Percentiles rank a stretch among this genome's conserved stretches.
Conservation (phyloP, 305 asterid genomes). For the Fraxinus albicans region DNA sequence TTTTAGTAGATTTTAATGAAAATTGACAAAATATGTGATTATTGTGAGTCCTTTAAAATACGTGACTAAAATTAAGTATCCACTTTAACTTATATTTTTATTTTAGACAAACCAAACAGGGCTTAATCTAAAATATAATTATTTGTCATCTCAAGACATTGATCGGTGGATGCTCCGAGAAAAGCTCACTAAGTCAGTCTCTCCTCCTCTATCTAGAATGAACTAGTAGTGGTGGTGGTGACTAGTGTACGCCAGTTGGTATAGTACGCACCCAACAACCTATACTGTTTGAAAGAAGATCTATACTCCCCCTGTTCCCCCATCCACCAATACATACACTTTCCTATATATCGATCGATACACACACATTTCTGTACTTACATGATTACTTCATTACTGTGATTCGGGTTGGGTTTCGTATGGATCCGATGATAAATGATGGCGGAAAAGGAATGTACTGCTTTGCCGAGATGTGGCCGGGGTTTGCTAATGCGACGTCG, state of each 20-base stretch:
- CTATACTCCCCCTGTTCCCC: slow-evolving; percentile 4
- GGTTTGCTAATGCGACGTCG: slow-evolving; percentile 39
- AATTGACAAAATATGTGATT: too few relatives aligned
- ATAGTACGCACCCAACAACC: slow-evolving; percentile 38
- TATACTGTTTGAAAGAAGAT: background rate
- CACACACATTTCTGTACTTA: slow-evolving; percentile 13
- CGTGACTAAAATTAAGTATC: too few relatives aligned
- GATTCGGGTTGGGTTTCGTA: slow-evolving; percentile 30
- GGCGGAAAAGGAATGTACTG: slow-evolving; percentile 44
- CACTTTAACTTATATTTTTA: too few relatives aligned
- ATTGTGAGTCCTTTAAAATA: background rate
- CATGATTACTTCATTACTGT: slow-evolving; percentile 23
- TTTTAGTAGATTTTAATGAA: too few relatives aligned
- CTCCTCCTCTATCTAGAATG: slow-evolving; percentile 24
- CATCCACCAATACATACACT: slow-evolving; percentile 21
- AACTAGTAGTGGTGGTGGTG: slow-evolving; percentile 9
- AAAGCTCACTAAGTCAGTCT: slow-evolving; percentile 41
- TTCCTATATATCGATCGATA: slow-evolving; percentile 15
- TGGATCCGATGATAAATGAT: slow-evolving; percentile 63
- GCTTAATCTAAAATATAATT: background rate
- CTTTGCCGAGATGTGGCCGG: slow-evolving; percentile 79
- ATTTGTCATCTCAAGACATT: slow-evolving; percentile 21
- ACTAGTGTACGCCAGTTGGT: slow-evolving; percentile 25
- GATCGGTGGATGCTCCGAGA: slow-evolving; percentile 39
- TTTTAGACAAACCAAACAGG: background rate